Base-by-base conservation (phyloP, 208 protist genomes). In the Leishmania arabica region DNA sequence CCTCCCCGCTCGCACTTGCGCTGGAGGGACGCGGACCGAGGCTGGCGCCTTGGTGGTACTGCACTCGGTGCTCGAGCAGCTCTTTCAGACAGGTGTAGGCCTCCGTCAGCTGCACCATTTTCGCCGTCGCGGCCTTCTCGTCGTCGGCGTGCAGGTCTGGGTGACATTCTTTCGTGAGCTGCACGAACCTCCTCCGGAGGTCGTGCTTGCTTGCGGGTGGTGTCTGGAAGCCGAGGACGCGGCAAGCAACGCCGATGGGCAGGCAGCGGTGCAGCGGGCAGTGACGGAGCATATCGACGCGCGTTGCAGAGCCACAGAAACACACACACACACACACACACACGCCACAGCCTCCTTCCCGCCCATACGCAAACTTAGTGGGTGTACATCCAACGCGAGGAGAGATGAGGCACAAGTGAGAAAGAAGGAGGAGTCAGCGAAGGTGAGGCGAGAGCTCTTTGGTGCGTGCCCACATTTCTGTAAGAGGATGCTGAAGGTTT, bases 81-180 rank as follows among this genome's bases (percentile, higher is more conserved):
- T 84, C 83, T 72, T 91, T 90, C 1, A 96, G 81, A 15, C 87
- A 91, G 62, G 81, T 88, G 79, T 94, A 96, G 27, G 93, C 93
- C 66, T 93, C 89, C 17, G 91, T 94, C 13, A 96, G 84, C 76
- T 88, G 75, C 4, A 86, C 80, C 93, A 96, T 96, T 11, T 72
- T 51, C 24, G 83, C 83, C 13, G 89, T 90, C 0, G 90, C 85
- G 8, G 73, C 85, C 77, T 82, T 85, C n/a, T 79, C 86, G 21
- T 85, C 71, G 53, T 76, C 66, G 7, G 77, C 71, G 77, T 92
- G 82, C 66, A 93, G 84, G 79, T 97, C 94, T 0, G 94, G 94
- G 77, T 97, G 94, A 64, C 89, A 80, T 68, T 91, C 86, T 78
- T 95, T 94, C 5, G 91, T 89, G 49, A 96, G 84, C 76, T 90